These are phyloP conservation scores for Fusarium virguliforme DNA, from an alignment of 2,329 filamentous ascomycete genomes.

Conservation along the genomic window DNA sequence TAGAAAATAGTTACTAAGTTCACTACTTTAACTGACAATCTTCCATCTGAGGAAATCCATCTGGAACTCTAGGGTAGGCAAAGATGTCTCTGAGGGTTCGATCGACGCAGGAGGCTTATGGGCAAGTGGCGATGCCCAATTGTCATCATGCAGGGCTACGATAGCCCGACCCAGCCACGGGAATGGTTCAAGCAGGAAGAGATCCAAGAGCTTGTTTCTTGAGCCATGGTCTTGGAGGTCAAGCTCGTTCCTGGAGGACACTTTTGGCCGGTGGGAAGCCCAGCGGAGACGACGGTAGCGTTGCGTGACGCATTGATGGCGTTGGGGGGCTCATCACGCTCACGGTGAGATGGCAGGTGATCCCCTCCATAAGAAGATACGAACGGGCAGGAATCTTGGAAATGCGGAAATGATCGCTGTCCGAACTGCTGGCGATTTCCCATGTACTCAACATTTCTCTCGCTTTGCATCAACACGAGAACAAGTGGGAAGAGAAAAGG, in stretches of 20 bases:
- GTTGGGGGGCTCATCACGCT: not conserved
- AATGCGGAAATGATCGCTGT: too few relatives aligned
- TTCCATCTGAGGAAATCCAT: too few relatives aligned
- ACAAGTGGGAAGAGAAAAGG: too few relatives aligned
- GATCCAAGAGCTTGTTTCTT: constrained; percentile 5
- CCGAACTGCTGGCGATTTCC: too few relatives aligned
- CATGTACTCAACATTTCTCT: too few relatives aligned
- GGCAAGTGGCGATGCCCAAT: constrained; percentile 7
- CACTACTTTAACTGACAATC: not conserved
- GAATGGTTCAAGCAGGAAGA: constrained; percentile 15
- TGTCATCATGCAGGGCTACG: constrained; percentile 11
- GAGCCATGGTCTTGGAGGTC: not conserved
- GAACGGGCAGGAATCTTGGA: not conserved
- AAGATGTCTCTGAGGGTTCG: constrained; percentile 5
- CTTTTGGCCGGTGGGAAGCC: constrained; percentile 4
- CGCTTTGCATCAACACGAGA: too few relatives aligned
- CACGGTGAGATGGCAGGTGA: not conserved
- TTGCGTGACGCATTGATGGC: not conserved
- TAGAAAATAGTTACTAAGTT: too few relatives aligned
- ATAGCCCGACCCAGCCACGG: constrained; percentile 20
- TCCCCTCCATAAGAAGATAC: fast-evolving
- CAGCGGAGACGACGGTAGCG: not conserved
- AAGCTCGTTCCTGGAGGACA: constrained; percentile 2
- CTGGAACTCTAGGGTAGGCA: not conserved
- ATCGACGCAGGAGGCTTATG: constrained; percentile 11